phyloP scores from a whole-genome alignment of 805 yeast species.

The Hanseniaspora lindneri region DNA sequence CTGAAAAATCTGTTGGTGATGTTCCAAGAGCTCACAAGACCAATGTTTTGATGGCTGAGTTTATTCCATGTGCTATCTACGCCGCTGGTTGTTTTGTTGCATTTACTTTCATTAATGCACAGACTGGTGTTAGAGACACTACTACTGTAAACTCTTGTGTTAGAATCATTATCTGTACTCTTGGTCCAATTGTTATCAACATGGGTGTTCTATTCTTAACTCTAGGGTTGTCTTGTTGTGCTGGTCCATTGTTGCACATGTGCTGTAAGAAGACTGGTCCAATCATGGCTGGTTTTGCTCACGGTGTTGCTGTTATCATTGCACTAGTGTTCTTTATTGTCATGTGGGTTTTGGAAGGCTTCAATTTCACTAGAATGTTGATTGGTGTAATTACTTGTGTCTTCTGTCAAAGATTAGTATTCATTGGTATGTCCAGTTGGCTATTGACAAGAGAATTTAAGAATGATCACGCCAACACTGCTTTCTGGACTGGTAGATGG shows the following conservation, averaged over 20 bases:
- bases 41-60: conserved; percentile 58
- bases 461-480: conserved; percentile 89
- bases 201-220: conserved; percentile 72
- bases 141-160: conserved; percentile 53
- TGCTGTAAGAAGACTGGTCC: conserved; percentile 97
- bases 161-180: conserved; percentile 65
- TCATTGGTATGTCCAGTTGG: conserved; percentile 68
- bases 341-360: conserved; percentile 94
- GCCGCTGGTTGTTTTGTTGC: conserved; percentile 74
- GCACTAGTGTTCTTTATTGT: conserved; percentile 83
- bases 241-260: conserved; percentile 88
- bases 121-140: conserved; percentile 57
- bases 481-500: conserved; percentile 99
- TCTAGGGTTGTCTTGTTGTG: conserved; percentile 83
- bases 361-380: conserved; percentile 75
- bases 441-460: conserved; percentile 89
- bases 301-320: conserved; percentile 81
- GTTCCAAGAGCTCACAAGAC: conserved; percentile 72
- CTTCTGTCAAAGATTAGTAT: conserved; percentile 74
- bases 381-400: conserved; percentile 75
- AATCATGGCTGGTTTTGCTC: conserved; percentile 88
- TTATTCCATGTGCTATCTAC: conserved; percentile 57
- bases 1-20: conserved; percentile 77
- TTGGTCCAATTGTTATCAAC: conserved; percentile 85
- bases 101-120: conserved; percentile 71